These are phyloP conservation scores for Clitopilus hobsonii DNA, from an alignment of 768 basidiomycete genomes.

Conservation along the genomic window DNA sequence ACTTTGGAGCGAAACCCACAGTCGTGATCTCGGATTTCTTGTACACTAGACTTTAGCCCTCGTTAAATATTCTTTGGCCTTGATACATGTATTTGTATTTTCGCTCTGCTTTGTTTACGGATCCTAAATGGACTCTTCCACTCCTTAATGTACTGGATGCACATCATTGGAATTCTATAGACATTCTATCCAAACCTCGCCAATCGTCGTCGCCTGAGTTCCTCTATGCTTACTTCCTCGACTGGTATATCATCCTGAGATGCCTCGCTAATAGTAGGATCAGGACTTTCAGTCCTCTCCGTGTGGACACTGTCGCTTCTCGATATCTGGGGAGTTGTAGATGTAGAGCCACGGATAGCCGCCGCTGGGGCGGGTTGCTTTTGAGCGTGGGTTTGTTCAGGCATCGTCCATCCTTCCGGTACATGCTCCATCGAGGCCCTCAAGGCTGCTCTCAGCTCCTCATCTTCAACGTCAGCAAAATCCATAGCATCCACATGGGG, in stretches of 20 bases:
- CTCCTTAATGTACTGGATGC: background rate
- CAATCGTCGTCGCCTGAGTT: conserved; percentile 58
- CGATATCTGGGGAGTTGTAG: background rate
- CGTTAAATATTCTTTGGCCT: background rate
- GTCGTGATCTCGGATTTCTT: background rate
- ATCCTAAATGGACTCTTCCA: background rate
- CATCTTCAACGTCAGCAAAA: conserved; percentile 72
- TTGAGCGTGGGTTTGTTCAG: conserved; percentile 14
- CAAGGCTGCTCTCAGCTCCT: conserved; percentile 82
- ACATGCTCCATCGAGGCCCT: conserved; percentile 72
- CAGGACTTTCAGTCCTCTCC: conserved; percentile 24
- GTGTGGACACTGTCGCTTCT: background rate
- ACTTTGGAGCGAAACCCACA: background rate
- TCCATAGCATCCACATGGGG: background rate
- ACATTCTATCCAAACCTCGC: conserved; percentile 50
- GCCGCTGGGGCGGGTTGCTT: conserved; percentile 3
- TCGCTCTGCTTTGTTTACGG: background rate
- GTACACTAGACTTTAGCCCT: background rate
- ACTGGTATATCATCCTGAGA: conserved; percentile 17
- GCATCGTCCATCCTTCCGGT: conserved; percentile 46
- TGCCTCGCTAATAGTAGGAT: conserved; percentile 21
- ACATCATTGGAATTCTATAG: background rate
- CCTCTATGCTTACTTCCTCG: conserved; percentile 52
- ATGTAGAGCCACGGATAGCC: no score
- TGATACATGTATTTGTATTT: background rate